These are phyloP conservation scores for Pseudogymnoascus sp. DNA, from an alignment of 2,329 filamentous ascomycete genomes.

Conservation along the genomic window DNA sequence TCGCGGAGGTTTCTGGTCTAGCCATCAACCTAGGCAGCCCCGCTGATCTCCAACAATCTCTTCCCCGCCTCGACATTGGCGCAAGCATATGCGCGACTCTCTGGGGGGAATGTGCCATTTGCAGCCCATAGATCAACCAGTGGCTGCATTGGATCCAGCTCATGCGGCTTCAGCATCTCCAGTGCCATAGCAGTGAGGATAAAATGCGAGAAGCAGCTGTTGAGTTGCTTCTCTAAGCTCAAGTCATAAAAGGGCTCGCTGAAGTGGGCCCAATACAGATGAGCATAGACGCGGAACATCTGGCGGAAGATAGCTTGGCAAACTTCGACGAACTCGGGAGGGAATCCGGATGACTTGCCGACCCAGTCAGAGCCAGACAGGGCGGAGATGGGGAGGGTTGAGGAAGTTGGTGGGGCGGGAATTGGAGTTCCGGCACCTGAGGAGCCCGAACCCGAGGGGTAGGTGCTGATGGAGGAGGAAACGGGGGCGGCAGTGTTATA, in stretches of 20 bases:
- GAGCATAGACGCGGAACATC: constrained; percentile 97
- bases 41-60: constrained; percentile 40
- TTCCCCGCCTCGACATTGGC: constrained; percentile 54
- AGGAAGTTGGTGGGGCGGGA: constrained; percentile 31
- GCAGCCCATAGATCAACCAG: constrained; percentile 86
- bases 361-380: constrained; percentile 65
- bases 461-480: constrained; percentile 46
- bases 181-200: constrained; percentile 71
- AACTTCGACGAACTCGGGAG: constrained; percentile 77
- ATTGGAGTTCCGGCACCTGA: constrained; percentile 30
- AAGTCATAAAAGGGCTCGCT: constrained; percentile 75
- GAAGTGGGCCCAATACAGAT: constrained; percentile 96
- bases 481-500: constrained; percentile 53
- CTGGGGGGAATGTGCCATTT: constrained; percentile 76
- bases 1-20: background rate
- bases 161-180: constrained; percentile 76
- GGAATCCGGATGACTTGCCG: constrained; percentile 88
- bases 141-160: constrained; percentile 92
- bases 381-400: constrained; percentile 49
- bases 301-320: constrained; percentile 93
- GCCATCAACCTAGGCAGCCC: background rate
- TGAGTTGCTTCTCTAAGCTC: constrained; percentile 70
- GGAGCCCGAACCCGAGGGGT: constrained; percentile 38
- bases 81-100: constrained; percentile 58
- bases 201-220: constrained; percentile 83